Base-by-base conservation (phyloP, 306 rosid genomes). In the Fragaria vesca region DNA sequence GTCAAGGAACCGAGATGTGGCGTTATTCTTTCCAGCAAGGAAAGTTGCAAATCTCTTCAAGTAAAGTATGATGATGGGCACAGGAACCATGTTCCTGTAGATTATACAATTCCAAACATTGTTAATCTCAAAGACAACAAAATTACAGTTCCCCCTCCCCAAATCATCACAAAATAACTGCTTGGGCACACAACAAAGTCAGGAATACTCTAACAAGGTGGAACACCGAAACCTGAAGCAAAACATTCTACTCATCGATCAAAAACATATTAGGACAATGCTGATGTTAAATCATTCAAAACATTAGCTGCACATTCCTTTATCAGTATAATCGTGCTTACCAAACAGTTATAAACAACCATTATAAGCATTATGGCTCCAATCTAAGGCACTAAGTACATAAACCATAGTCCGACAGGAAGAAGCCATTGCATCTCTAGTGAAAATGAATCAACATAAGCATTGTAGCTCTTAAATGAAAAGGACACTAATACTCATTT, bases 31-130 rank as follows among this genome's bases (percentile, higher is more conserved):
- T 57, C 93, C 87, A 75, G 99, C 87, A 13, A 93, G 85, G 84
- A 89, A 92, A 11, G 93, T 71, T 13, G 97, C 97, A 70, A 89
- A 69, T 18, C 67, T 89, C 83, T 87, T 92, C 57, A 93, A 80
- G 91, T 92, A 91, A 66, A 95, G 97, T 71, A 95, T 84, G 47
- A 91, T 93, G 80, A 93, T 83, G 42, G 97, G 99, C 84, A 95
- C 97, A 65, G 97, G 94, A 32, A 93, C 89, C 96, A 95, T 93
- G 85, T 95, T 95, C 93, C 97, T 95, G 57, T 83, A 91, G 57
- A 78, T 76, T 69, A 34, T 55, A 75, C 28, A 66, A 63, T 75
- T 38, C 1, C 55, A 75, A 21, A 78, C 11, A 60, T 78, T 50
- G 76, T 73, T 79, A 61, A 78, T 61, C 63, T 34, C 72, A 57